Percentiles rank a stretch among this genome's conserved stretches.
These are phyloP conservation scores for Agaricus sinodeliciosus DNA, from an alignment of 768 basidiomycete genomes.

Conservation along the genomic window DNA sequence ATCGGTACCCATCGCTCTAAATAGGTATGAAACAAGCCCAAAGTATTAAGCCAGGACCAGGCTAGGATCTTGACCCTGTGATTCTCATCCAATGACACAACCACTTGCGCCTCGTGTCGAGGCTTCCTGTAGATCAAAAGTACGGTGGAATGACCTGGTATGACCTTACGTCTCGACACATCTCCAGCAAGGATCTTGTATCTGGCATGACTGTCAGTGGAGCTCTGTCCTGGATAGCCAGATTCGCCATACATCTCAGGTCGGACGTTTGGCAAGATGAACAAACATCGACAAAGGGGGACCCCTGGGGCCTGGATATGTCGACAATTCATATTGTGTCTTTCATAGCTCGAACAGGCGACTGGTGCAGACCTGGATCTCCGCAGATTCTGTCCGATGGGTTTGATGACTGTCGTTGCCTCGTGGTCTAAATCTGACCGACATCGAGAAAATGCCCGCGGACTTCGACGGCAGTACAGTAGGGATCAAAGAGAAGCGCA, in stretches of 20 bases:
- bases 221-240: conserved; percentile 14
- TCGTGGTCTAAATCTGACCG: conserved; percentile 25
- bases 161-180: conserved; percentile 14
- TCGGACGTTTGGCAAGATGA: conserved; percentile 5
- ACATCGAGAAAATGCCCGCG: conserved; percentile 30
- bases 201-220: conserved; percentile 16
- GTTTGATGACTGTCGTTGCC: conserved; percentile 30
- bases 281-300: background rate
- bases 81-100: background rate
- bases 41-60: background rate
- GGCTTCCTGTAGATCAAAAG: conserved; percentile 24
- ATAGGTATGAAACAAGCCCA: background rate
- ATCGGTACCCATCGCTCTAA: background rate
- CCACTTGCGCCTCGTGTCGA: conserved; percentile 14
- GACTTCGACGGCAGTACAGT: conserved; percentile 26
- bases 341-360: background rate
- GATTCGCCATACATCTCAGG: conserved; percentile 19
- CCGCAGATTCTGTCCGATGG: conserved; percentile 7
- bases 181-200: conserved; percentile 15
- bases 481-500: conserved; percentile 16
- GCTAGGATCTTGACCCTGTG: background rate
- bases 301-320: background rate
- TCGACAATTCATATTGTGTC: background rate
- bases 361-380: background rate
- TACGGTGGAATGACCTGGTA: conserved; percentile 6